phyloP scores from a whole-genome alignment of 371 early-diverging fungal species.

The Coemansia sp. region DNA sequence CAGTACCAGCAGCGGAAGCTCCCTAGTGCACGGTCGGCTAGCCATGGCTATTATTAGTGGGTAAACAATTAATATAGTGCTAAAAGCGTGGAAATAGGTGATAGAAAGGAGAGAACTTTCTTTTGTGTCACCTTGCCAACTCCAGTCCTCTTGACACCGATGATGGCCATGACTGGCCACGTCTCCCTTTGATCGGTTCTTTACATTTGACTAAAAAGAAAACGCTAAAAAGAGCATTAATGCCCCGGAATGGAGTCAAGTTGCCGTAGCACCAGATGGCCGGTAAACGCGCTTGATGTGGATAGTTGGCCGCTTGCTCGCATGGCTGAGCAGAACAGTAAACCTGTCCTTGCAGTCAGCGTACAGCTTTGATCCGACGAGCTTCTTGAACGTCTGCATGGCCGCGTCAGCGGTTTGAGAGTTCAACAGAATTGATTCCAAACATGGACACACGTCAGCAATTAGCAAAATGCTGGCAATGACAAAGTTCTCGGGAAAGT shows the following conservation, averaged over 20 bases:
- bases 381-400: background rate
- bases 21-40: background rate
- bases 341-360: constrained; percentile 4
- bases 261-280: no score
- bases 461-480: constrained; percentile 11
- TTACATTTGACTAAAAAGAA: background rate
- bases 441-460: constrained; percentile 2
- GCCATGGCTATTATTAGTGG: no score
- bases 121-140: no score
- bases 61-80: no score
- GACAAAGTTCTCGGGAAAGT: constrained; percentile 11
- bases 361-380: constrained; percentile 6
- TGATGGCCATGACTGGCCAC: no score
- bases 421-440: constrained; percentile 3
- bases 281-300: background rate
- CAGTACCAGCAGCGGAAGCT: background rate
- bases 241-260: no score
- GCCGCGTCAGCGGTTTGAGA: background rate
- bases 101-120: no score
- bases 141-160: no score
- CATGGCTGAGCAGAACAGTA: background rate
- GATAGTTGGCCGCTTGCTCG: background rate
- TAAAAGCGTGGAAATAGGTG: no score
- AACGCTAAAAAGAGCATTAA: no score
- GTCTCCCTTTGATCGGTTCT: background rate